Evolutionary conservation across 306 rosid species (phyloP).

Genomic region (Luffa acutangula): DNA sequence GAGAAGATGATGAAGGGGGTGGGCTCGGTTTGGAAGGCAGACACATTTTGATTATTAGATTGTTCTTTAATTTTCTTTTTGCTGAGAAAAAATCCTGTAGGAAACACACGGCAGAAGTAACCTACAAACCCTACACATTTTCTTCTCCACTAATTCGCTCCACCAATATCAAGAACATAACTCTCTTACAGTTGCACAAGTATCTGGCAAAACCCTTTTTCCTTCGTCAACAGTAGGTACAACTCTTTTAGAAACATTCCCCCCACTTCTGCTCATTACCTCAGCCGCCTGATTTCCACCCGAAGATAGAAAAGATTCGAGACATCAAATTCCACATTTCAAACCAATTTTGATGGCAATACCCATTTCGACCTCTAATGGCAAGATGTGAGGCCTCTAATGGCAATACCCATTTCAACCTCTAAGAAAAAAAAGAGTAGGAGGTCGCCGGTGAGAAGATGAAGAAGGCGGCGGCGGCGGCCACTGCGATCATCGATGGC

Average conservation of each 20-base stretch:
- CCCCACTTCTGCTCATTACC: neutral
- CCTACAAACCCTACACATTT: neutral
- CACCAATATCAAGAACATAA: neutral
- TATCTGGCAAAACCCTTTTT: neutral
- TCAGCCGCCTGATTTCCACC: conserved; percentile 7
- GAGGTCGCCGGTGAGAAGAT: no score
- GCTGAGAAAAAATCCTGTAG: neutral
- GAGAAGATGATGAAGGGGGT: no score
- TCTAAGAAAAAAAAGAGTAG: no score
- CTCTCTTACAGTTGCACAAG: neutral
- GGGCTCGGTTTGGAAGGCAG: no score
- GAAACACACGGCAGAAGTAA: neutral
- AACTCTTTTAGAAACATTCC: neutral
- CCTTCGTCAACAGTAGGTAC: neutral
- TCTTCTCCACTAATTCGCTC: neutral
- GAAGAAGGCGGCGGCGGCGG: no score
- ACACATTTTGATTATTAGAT: neutral
- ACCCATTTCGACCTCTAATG: no score
- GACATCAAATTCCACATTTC: neutral
- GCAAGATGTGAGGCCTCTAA: no score
- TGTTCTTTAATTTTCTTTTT: neutral
- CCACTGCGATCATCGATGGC: no score
- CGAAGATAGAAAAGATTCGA: neutral
- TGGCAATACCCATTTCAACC: no score
- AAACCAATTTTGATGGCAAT: no score